phyloP scores from a whole-genome alignment of 306 rosid species.

The Notholithocarpus densiflorus region DNA sequence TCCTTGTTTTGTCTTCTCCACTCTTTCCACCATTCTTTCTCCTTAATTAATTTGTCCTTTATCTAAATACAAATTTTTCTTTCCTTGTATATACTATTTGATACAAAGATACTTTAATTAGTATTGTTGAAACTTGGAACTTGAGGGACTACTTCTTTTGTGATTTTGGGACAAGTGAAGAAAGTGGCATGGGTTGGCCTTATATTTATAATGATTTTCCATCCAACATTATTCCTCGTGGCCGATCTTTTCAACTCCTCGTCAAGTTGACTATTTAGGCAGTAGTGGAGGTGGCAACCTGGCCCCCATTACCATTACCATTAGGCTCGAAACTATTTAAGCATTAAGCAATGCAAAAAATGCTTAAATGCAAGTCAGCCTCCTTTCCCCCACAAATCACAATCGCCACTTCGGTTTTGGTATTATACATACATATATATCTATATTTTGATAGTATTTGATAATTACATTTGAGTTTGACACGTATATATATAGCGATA shows the following conservation, averaged over 20 bases:
- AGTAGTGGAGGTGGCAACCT: background rate
- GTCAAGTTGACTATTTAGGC: conserved; percentile 2
- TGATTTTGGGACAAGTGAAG: conserved; percentile 15
- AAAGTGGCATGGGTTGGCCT: background rate
- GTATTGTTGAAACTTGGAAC: background rate
- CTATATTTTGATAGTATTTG: too few species aligned
- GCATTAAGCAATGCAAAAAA: background rate
- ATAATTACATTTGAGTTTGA: too few species aligned
- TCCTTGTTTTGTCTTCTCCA: conserved; percentile 7
- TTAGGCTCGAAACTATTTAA: background rate
- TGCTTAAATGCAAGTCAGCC: background rate
- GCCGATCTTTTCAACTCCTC: background rate
- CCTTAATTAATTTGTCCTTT: background rate
- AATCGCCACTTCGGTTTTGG: background rate
- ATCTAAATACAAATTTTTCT: background rate
- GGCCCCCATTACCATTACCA: background rate
- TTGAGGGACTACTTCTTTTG: background rate
- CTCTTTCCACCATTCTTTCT: background rate
- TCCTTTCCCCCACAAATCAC: conserved; percentile 4
- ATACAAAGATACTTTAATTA: background rate
- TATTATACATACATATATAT: background rate
- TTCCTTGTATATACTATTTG: background rate
- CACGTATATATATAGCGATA: too few species aligned
- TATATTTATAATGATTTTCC: conserved; percentile 18
- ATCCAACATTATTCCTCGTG: background rate